Evolutionary conservation across 306 rosid genomes (phyloP).

Genomic region (Cucurbita moschata): DNA sequence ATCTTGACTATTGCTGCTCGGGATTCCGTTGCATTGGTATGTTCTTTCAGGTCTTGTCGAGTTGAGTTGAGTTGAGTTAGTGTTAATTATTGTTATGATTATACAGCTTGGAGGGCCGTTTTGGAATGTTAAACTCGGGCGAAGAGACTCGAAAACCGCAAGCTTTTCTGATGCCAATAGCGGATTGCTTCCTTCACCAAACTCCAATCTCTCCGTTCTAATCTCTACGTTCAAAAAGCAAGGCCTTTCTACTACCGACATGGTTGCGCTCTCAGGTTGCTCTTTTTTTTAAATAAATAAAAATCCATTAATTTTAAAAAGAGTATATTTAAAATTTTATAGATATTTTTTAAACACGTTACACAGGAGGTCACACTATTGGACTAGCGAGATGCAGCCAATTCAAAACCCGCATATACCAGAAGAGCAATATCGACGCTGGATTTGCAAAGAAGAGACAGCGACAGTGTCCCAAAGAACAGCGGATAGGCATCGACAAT

Average conservation of each 20-base stretch:
- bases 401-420: slow-evolving; percentile 14
- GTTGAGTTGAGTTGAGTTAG: no score
- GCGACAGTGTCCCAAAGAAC: slow-evolving; percentile 8
- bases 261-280: slow-evolving; percentile 17
- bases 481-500: slow-evolving; percentile 3
- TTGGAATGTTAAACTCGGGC: slow-evolving; percentile 19
- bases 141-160: slow-evolving; percentile 30
- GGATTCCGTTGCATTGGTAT: slow-evolving; percentile 15
- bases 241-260: slow-evolving; percentile 14
- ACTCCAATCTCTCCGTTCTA: slow-evolving; percentile 9
- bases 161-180: slow-evolving; percentile 19
- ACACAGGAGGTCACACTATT: slow-evolving; percentile 22
- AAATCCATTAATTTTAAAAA: no score
- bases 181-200: slow-evolving; percentile 16
- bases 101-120: slow-evolving; percentile 12
- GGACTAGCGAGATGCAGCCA: slow-evolving; percentile 16
- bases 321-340: no score
- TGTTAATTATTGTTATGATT: slow-evolving; percentile 3
- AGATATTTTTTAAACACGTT: no score
- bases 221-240: slow-evolving; percentile 13
- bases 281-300: no score
- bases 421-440: slow-evolving; percentile 16
- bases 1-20: slow-evolving; percentile 32
- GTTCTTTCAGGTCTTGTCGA: no score
- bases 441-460: slow-evolving; percentile 9